Evolutionary conservation across 1,139 yeast genomes (phyloP).

Genomic region (Yamadazyma conglobata): DNA sequence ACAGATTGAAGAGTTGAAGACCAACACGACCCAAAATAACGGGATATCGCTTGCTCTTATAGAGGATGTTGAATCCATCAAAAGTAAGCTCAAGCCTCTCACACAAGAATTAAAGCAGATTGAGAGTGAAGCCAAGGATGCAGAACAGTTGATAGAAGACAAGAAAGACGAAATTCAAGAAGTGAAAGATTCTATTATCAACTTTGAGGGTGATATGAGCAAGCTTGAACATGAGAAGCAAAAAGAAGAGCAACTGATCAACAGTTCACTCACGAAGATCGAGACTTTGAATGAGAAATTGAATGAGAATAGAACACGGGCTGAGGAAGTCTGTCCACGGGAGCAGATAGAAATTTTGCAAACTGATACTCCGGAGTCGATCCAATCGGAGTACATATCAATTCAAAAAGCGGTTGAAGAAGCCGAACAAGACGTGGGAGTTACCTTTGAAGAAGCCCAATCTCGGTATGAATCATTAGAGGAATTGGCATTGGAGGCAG

Average conservation of each 20-base stretch:
- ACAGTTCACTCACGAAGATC: slow-evolving; percentile 11
- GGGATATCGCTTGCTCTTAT: slow-evolving; percentile 27
- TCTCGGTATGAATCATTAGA: slow-evolving; percentile 25
- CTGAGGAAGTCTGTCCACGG: slow-evolving; percentile 30
- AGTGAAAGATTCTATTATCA: slow-evolving; percentile 5
- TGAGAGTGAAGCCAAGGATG: slow-evolving; percentile 2
- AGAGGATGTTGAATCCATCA: slow-evolving; percentile 19
- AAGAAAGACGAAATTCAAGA: slow-evolving; percentile 2
- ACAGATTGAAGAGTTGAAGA: slow-evolving; percentile 27
- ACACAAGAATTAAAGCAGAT: slow-evolving; percentile 6
- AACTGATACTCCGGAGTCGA: slow-evolving; percentile 34
- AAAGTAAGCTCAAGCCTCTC: slow-evolving; percentile 5
- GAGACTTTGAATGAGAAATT: slow-evolving; percentile 13
- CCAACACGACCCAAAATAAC: slow-evolving; percentile 21
- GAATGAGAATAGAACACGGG: slow-evolving; percentile 18
- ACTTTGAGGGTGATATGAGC: slow-evolving; percentile 8
- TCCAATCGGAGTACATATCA: slow-evolving; percentile 31
- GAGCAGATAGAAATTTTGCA: slow-evolving; percentile 25
- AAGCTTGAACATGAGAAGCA: slow-evolving; percentile 4
- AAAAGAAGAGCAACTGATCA: slow-evolving; percentile 13
- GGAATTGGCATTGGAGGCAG: slow-evolving; percentile 27
- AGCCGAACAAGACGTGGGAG: slow-evolving; percentile 35
- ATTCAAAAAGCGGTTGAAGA: slow-evolving; percentile 33
- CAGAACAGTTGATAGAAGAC: slow-evolving; percentile 1
- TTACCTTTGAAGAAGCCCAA: slow-evolving; percentile 38